A percentile compares a stretch with the other conserved stretches of the same genome.
phyloP scores from a whole-genome alignment of 2,329 filamentous ascomycete species.

The Onygenales sp. region DNA sequence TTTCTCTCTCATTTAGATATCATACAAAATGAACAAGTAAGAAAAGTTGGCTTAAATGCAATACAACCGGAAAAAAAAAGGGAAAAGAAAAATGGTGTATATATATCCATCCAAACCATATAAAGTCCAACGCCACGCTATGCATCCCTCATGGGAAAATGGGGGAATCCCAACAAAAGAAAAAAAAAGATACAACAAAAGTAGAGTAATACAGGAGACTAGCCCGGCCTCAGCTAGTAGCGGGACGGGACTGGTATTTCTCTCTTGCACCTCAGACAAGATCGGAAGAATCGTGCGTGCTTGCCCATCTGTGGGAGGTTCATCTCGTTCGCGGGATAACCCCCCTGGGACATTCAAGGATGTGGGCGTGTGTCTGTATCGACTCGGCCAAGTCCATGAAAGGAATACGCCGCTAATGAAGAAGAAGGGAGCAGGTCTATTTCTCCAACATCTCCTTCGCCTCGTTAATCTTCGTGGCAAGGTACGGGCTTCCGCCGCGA shows the following conservation, averaged over 20 bases:
- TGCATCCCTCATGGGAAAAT: neutral
- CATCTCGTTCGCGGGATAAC: too few relatives aligned
- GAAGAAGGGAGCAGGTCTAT: neutral
- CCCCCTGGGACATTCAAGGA: too few relatives aligned
- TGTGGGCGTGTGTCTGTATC: too few relatives aligned
- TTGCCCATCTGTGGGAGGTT: too few relatives aligned
- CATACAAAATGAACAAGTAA: neutral
- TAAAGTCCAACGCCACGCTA: neutral
- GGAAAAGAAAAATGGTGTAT: neutral
- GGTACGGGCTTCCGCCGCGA: conserved; percentile 88
- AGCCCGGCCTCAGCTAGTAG: neutral
- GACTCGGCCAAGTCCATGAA: too few relatives aligned
- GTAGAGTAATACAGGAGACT: neutral
- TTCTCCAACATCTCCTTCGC: conserved; percentile 96
- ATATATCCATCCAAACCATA: neutral
- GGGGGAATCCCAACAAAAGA: neutral
- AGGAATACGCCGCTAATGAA: too few relatives aligned
- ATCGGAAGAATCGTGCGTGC: too few relatives aligned
- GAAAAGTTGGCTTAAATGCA: neutral
- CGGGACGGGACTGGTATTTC: too few relatives aligned
- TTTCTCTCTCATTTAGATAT: neutral
- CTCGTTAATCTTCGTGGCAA: conserved; percentile 97
- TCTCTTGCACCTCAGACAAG: too few relatives aligned
- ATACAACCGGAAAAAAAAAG: too few relatives aligned
- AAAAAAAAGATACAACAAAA: too few relatives aligned